Base-by-base conservation (phyloP, 306 rosid genomes). In the Begonia masoniana region DNA sequence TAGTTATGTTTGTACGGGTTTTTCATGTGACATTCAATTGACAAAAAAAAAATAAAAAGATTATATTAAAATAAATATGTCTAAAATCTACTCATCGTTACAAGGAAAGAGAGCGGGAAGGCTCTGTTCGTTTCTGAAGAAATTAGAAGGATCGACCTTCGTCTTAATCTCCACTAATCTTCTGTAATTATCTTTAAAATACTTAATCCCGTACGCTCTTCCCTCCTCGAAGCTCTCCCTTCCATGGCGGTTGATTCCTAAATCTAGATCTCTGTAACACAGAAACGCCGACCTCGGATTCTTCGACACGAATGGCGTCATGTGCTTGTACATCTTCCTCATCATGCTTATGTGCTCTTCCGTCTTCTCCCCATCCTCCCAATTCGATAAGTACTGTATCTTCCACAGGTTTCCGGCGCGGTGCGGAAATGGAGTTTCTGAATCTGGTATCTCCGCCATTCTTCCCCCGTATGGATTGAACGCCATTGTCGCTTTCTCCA, bases 391-490 rank as follows among this genome's bases (percentile, higher is more conserved):
- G 68, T 86, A 86, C 55, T 86, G 95, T 61, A 86, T 65, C 52
- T 86, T 86, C 51, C 55, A 82, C 43, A 86, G 15, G 21, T 82
- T 77, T 13, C 93, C 95, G 0, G 73, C 71, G 3, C 85, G 74
- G 67, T 86, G 93, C 15, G 95, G 88, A 52, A 86, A 86, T 0
- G 95, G 83, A 0, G 88, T 69, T 10, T 71, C 93, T 9, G 69
- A 58, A 0, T 64, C 63, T 1, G 83, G 9, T 3, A 86, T 60
- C 55, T 61, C 68, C 13, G 53, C 71, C 95, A 82, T 86, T 69
- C 59, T 65, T n/a, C 95, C 95, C 2, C 95, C 93, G 49, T 86
- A 86, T 0, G 95, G 93, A 19, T 86, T 86, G 80, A 86, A 82
- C 19, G 72, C 82, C 60, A 86, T 43, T 2, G 64, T 78, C 10